Evolutionary conservation across 305 asterid species (phyloP), one percentile per base, ranked within the genome.

Genomic region (Ilex paraguariensis): DNA sequence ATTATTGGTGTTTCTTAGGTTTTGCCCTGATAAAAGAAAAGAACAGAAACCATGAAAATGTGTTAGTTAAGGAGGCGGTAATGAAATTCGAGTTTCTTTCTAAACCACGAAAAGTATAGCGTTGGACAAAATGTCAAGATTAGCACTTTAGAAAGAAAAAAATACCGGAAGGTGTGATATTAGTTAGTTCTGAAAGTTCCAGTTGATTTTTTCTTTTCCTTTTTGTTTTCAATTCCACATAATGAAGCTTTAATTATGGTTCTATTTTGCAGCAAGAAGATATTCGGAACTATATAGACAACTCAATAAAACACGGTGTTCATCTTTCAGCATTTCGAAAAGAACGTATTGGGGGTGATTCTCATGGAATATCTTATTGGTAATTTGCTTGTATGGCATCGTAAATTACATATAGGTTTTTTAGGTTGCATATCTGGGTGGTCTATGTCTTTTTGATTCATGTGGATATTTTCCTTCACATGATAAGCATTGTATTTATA

Each of bases 341-440:
- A 77, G 93, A 88, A 64, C 91, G 98, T 52, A 66, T 88, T 31
- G 97, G 99, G 49, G 98, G 98, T 59, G 96, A 90, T 80, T 86
- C 99, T 73, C 85, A 77, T 58, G 99, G 99, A 64, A 74, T 86
- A 77, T 86, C 96, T 30, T 94, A 94, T 76, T 94, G 99, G 99
- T 94, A 81, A 74, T 13, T 17, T 36, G 42, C 63, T 51, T 78
- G 21, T 59, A 21, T 21, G 28, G 65, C 46, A 59, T 69, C 28
- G 2, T 40, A 14, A 7, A 28, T 56, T 45, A 45, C 32, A 66
- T 69, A 39, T 31, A 21, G 60, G 33, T 31, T 75, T 63, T 55
- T 14, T 14, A 44, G 51, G 52, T 57, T 64, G 59, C 54, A 28
- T 44, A 21, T 40, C 3, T 64, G 53, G 28, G 52, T 66, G 31